These are phyloP conservation scores for Penicillium sp. DNA, from an alignment of 2,329 filamentous ascomycete species.

Conservation along the genomic window DNA sequence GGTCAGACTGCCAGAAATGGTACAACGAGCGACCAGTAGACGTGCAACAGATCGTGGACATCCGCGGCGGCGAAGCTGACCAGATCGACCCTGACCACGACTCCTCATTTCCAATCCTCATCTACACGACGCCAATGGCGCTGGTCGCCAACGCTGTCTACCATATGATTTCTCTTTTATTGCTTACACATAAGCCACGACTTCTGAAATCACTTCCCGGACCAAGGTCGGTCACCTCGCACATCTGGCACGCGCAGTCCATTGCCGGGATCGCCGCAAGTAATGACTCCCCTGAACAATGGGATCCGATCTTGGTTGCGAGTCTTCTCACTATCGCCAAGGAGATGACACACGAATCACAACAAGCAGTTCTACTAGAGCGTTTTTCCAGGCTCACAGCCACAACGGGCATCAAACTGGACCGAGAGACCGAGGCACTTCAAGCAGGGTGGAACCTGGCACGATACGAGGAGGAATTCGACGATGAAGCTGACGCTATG, in stretches of 20 bases:
- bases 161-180: slow-evolving; percentile 22
- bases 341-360: slow-evolving; percentile 26
- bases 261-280: slow-evolving; percentile 24
- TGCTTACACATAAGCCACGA: slow-evolving; percentile 23
- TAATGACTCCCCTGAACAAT: slow-evolving; percentile 26
- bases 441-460: slow-evolving; percentile 20
- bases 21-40: slow-evolving; percentile 24
- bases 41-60: slow-evolving; percentile 23
- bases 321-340: slow-evolving; percentile 20
- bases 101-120: slow-evolving; percentile 26
- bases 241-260: slow-evolving; percentile 28
- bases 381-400: slow-evolving; percentile 14
- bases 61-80: slow-evolving; percentile 24
- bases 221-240: slow-evolving; percentile 22
- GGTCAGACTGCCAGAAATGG: slow-evolving; percentile 27
- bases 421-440: slow-evolving; percentile 15
- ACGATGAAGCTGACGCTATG: slow-evolving; percentile 12
- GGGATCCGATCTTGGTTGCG: slow-evolving; percentile 24
- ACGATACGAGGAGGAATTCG: slow-evolving; percentile 21
- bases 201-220: slow-evolving; percentile 24
- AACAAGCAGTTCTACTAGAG: slow-evolving; percentile 19
- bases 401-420: slow-evolving; percentile 22
- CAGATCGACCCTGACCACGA: slow-evolving; percentile 22
- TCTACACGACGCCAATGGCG: slow-evolving; percentile 27
- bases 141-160: slow-evolving; percentile 26